Evolutionary conservation across 169 alveolate genomes (phyloP), one percentile per base, ranked within the genome.

Genomic region (Miamiensis avidus): DNA sequence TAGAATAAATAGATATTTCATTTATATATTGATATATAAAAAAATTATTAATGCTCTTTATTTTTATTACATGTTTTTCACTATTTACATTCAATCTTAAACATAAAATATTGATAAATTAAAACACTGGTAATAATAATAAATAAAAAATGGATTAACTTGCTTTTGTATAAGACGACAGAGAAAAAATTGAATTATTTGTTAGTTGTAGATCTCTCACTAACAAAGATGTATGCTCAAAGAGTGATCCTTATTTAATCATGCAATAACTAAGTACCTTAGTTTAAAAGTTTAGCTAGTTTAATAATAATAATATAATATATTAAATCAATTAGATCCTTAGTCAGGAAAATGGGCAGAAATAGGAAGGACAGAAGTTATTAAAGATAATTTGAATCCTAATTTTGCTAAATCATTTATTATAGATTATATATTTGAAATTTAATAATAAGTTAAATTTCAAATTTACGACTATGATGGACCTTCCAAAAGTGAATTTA

Each of bases 331-430:
- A n/a, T n/a, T n/a, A n/a, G n/a, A n/a, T n/a, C n/a, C n/a, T n/a
- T n/a, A n/a, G n/a, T n/a, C n/a, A n/a, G n/a, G n/a, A n/a, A n/a
- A n/a, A n/a, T n/a, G n/a, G n/a, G n/a, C 25, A 29, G 74, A 49
- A n/a, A 33, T 49, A n/a, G 34, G 34, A n/a, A 81, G 88, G 76
- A 93, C 97, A 28, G 95, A 91, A 83, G 81, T 76, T n/a, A 83
- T 87, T 25, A 79, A 92, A 75, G 91, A 91, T 77, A 89, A 88
- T 81, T 79, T 91, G n/a, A 89, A 89, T 75, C 97, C 97, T 1
- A 88, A 88, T 65, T 93, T 34, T 25, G 20, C 81, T 30, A 88
- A 69, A 32, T 29, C 90, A 28, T 78, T 89, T 29, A 65, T 75
- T 25, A 49, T 93, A 1, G 89, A 87, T 49, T 93, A 88, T 83